Evolutionary conservation across 805 yeast genomes (phyloP).

Genomic region (Kregervanrija delftensis): DNA sequence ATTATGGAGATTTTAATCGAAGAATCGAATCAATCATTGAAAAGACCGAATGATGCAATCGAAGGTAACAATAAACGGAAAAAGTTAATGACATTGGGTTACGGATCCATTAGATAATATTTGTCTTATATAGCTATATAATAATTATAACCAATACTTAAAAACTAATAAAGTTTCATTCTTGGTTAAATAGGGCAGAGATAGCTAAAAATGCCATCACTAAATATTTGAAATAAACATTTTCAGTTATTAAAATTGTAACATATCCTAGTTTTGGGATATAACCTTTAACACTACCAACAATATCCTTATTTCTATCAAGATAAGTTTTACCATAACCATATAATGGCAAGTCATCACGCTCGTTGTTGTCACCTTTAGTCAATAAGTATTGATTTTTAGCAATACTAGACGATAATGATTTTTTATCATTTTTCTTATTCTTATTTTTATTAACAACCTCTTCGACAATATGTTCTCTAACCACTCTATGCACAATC

Average conservation of each 20-base stretch:
- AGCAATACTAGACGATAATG: slow-evolving; percentile 1
- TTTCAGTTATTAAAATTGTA: slow-evolving; percentile 87
- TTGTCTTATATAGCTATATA: neutral
- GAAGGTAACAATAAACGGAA: too few species aligned
- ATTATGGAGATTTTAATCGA: slow-evolving; percentile 16
- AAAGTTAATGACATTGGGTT: slow-evolving; percentile 20
- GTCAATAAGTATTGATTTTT: slow-evolving; percentile 65
- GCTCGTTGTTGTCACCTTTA: slow-evolving; percentile 93
- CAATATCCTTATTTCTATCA: slow-evolving; percentile 68
- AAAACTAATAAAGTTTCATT: slow-evolving; percentile 23
- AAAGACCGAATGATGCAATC: too few species aligned
- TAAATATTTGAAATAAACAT: slow-evolving; percentile 72
- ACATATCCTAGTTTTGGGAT: slow-evolving; percentile 86
- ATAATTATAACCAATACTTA: neutral
- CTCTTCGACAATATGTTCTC: slow-evolving; percentile 58
- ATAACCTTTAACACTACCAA: slow-evolving; percentile 90
- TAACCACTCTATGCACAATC: slow-evolving; percentile 91
- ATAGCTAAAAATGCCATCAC: slow-evolving; percentile 70
- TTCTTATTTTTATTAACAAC: slow-evolving; percentile 13
- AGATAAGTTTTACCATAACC: slow-evolving; percentile 70
- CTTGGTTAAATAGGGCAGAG: slow-evolving; percentile 56
- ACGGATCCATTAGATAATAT: slow-evolving; percentile 15
- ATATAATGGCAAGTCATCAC: slow-evolving; percentile 84
- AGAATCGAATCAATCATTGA: slow-evolving; percentile 1
- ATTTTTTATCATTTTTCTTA: slow-evolving; percentile 10